Conservation (phyloP, 2,329 filamentous ascomycete genomes). For the Colletotrichum abscissum region DNA sequence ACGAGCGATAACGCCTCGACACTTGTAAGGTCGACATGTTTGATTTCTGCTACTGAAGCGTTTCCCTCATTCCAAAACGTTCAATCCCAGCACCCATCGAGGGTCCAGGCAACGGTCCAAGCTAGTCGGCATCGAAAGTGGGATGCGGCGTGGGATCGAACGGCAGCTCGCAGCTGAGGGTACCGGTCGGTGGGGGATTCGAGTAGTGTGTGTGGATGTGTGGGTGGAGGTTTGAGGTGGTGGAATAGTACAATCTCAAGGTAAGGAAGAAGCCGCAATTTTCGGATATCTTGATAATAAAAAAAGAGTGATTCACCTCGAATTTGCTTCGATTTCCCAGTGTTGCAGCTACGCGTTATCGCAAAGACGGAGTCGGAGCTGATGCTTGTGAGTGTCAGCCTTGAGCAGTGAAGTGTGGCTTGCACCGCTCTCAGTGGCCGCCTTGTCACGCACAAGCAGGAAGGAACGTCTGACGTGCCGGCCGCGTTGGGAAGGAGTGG, state of each 20-base stretch:
- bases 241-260: neutral
- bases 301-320: neutral
- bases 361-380: constrained; percentile 17
- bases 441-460: constrained; percentile 5
- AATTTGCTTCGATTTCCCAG: neutral
- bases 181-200: neutral
- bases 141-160: constrained; percentile 8
- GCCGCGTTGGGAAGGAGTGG: constrained; percentile 4
- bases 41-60: constrained; percentile 19
- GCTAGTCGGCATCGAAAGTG: constrained; percentile 35
- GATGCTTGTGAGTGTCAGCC: constrained; percentile 31
- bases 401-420: constrained; percentile 32
- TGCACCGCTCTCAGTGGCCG: constrained; percentile 18
- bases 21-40: constrained; percentile 60
- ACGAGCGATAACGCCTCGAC: constrained; percentile 69
- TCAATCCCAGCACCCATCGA: constrained; percentile 46
- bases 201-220: neutral
- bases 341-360: constrained; percentile 1
- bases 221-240: neutral
- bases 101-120: constrained; percentile 42
- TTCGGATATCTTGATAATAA: constrained; percentile 43
- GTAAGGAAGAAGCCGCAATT: constrained; percentile 32
- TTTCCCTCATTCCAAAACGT: constrained; percentile 34
- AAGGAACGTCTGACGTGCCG: constrained; percentile 5
- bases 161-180: constrained; percentile 22